Evolutionary conservation across 768 basidiomycete species (phyloP).

Genomic region (Agrocybe pediades): DNA sequence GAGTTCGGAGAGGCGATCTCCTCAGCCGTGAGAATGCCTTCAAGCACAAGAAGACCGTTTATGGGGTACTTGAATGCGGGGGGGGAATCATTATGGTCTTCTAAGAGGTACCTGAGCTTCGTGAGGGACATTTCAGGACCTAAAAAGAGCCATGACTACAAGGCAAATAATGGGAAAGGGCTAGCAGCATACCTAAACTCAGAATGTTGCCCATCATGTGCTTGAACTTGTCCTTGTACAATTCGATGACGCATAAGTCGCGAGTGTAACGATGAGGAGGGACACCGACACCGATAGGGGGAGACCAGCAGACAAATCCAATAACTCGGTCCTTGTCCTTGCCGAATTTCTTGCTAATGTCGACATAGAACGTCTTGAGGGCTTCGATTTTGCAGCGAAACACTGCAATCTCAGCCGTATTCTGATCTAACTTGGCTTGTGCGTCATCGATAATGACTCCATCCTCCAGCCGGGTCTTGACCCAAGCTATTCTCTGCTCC

Average conservation of each 20-base stretch:
- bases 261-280: slow-evolving; percentile 33
- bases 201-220: slow-evolving; percentile 34
- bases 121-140: no score
- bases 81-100: slow-evolving; percentile 11
- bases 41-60: slow-evolving; percentile 31
- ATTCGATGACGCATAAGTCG: slow-evolving; percentile 40
- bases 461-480: slow-evolving; percentile 14
- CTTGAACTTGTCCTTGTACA: slow-evolving; percentile 37
- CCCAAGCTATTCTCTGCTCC: slow-evolving; percentile 20
- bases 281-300: slow-evolving; percentile 29
- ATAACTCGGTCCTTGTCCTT: slow-evolving; percentile 33
- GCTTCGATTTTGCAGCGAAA: slow-evolving; percentile 22
- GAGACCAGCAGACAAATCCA: slow-evolving; percentile 40
- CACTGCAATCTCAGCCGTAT: slow-evolving; percentile 19
- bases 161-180: slow-evolving; percentile 22
- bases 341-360: slow-evolving; percentile 33
- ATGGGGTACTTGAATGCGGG: slow-evolving; percentile 31
- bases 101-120: slow-evolving; percentile 22
- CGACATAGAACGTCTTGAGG: slow-evolving; percentile 34
- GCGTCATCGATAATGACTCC: slow-evolving; percentile 17
- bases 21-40: slow-evolving; percentile 30
- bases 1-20: slow-evolving; percentile 29
- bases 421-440: slow-evolving; percentile 18
- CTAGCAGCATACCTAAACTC: slow-evolving; percentile 19
- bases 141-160: slow-evolving; percentile 13